These are phyloP conservation scores for Wickerhamomyces alni DNA, from an alignment of 805 yeast genomes.

Conservation along the genomic window DNA sequence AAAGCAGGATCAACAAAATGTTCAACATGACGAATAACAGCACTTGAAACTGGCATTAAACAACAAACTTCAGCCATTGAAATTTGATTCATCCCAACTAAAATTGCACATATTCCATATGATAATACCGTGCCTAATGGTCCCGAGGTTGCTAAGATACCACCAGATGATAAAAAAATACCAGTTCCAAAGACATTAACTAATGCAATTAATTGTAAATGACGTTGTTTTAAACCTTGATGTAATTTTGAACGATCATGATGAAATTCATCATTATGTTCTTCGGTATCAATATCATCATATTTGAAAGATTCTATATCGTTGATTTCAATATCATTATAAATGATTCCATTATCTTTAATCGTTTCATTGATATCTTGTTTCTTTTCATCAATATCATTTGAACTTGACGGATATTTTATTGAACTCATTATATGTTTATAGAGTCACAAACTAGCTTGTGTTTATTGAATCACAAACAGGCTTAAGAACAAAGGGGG, in stretches of 20 bases:
- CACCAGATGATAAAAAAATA: constrained; percentile 33
- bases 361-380: background rate
- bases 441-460: too few species aligned
- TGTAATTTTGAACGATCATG: constrained; percentile 12
- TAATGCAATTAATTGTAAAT: constrained; percentile 43
- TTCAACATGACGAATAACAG: constrained; percentile 31
- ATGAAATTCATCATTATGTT: constrained; percentile 12
- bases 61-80: constrained; percentile 33
- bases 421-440: too few species aligned
- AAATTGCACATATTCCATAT: constrained; percentile 28
- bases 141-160: constrained; percentile 30
- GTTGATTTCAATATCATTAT: constrained; percentile 11
- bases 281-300: constrained; percentile 1
- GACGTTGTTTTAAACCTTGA: constrained; percentile 23
- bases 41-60: constrained; percentile 33
- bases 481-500: too few species aligned
- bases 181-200: constrained; percentile 43
- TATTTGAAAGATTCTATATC: constrained; percentile 2
- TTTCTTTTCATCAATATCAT: too few species aligned
- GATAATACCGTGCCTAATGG: constrained; percentile 31
- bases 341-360: too few species aligned
- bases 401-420: too few species aligned
- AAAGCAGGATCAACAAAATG: constrained; percentile 38
- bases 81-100: constrained; percentile 34
- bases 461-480: too few species aligned